phyloP scores from a whole-genome alignment of 2,329 filamentous ascomycete species.

The Botrytis porri region DNA sequence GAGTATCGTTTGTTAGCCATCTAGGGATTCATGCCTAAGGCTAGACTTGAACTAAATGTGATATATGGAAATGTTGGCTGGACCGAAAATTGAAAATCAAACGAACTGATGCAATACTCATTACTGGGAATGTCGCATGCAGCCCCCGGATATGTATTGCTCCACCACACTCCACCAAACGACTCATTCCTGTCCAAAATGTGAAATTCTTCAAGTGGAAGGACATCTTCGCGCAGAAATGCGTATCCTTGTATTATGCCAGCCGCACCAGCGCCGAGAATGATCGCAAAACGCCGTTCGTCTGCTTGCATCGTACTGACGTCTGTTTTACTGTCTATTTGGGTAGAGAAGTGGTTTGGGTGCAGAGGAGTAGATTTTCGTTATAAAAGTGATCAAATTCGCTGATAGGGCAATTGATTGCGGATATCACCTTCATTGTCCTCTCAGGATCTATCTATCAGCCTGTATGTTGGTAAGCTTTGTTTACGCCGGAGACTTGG shows the following conservation, averaged over 20 bases:
- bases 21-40: not conserved
- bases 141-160: slow-evolving; percentile 14
- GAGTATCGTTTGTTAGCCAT: not conserved
- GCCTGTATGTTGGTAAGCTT: slow-evolving; percentile 2
- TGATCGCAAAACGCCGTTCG: slow-evolving; percentile 7
- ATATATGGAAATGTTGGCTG: slow-evolving; percentile 1
- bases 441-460: slow-evolving; percentile 2
- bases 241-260: slow-evolving; percentile 12
- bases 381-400: slow-evolving; percentile 1
- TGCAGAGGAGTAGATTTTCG: slow-evolving; percentile 3
- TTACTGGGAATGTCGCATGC: slow-evolving; percentile 11
- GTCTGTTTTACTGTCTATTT: slow-evolving; percentile 5
- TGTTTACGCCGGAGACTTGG: slow-evolving; percentile 1
- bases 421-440: slow-evolving; percentile 1
- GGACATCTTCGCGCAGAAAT: slow-evolving; percentile 6
- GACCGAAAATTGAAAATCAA: slow-evolving; percentile 2
- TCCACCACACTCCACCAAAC: slow-evolving; percentile 9
- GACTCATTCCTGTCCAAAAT: slow-evolving; percentile 6
- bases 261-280: slow-evolving; percentile 9
- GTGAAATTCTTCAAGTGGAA: slow-evolving; percentile 12
- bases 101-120: not conserved
- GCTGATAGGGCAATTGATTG: slow-evolving; percentile 1
- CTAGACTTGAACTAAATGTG: not conserved
- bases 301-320: slow-evolving; percentile 3
- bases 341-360: not conserved